Percentiles rank a stretch among this genome's conserved stretches.
phyloP scores from a whole-genome alignment of 495 filamentous ascomycete genomes.

The Penicillium angulare region DNA sequence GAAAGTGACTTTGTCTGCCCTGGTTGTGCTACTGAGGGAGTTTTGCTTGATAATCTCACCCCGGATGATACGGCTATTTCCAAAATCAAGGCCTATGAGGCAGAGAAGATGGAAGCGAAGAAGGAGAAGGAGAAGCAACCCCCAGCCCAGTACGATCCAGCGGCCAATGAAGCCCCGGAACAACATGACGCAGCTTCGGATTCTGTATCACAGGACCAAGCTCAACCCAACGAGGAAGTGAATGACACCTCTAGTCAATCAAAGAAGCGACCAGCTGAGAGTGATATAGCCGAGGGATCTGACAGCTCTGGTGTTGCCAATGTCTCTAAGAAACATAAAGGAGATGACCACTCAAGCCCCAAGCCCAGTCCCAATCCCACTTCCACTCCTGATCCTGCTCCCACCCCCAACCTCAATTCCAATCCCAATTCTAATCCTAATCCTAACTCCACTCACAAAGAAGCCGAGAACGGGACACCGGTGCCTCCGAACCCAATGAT shows the following conservation, averaged over 20 bases:
- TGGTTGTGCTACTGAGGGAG: slow-evolving; percentile 81
- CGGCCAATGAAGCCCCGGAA: slow-evolving; percentile 31
- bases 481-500: slow-evolving; percentile 13
- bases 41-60: slow-evolving; percentile 87
- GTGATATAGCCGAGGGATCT: slow-evolving; percentile 48
- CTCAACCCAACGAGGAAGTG: slow-evolving; percentile 34
- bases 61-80: slow-evolving; percentile 71
- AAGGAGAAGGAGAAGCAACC: slow-evolving; percentile 61
- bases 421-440: neutral
- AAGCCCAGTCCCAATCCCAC: neutral
- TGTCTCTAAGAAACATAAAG: slow-evolving; percentile 36
- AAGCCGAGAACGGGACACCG: neutral
- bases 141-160: slow-evolving; percentile 21
- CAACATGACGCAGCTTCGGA: slow-evolving; percentile 11
- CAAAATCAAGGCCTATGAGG: slow-evolving; percentile 78
- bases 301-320: slow-evolving; percentile 18
- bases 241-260: slow-evolving; percentile 26
- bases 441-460: slow-evolving; percentile 1
- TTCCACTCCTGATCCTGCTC: neutral
- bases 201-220: slow-evolving; percentile 24
- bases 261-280: slow-evolving; percentile 83
- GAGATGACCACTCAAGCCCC: slow-evolving; percentile 13
- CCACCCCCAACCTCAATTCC: neutral
- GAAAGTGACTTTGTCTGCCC: slow-evolving; percentile 97
- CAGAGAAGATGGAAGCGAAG: slow-evolving; percentile 60